Percentiles rank a stretch among this genome's conserved stretches.
Evolutionary conservation across 495 filamentous ascomycete species (phyloP).

Genomic region (Penicillium turbatum): DNA sequence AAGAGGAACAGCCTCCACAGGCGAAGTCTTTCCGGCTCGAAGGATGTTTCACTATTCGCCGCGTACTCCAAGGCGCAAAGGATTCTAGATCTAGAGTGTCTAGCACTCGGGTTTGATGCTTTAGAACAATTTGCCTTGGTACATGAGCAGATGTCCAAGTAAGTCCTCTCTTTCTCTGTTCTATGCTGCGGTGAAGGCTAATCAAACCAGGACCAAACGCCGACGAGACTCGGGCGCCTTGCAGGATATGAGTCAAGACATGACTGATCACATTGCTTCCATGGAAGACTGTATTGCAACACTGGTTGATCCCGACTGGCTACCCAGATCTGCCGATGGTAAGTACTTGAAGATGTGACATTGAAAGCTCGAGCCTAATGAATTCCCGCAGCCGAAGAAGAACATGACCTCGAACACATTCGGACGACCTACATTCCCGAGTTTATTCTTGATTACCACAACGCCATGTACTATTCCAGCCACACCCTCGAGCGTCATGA

Average conservation of each 20-base stretch:
- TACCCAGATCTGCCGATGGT: slow-evolving; percentile 35
- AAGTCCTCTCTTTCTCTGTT: slow-evolving; percentile 14
- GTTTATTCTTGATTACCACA: slow-evolving; percentile 73
- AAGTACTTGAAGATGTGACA: slow-evolving; percentile 14
- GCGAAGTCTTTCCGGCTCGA: slow-evolving; percentile 23
- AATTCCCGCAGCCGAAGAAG: slow-evolving; percentile 34
- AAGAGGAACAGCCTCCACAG: slow-evolving; percentile 24
- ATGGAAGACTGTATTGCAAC: slow-evolving; percentile 1
- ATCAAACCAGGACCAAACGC: slow-evolving; percentile 27
- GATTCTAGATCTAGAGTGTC: slow-evolving; percentile 69
- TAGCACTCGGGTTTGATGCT: slow-evolving; percentile 61
- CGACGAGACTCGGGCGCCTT: slow-evolving; percentile 36
- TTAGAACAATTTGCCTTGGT: slow-evolving; percentile 56
- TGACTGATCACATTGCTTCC: slow-evolving; percentile 18
- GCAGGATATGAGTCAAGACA: slow-evolving; percentile 28
- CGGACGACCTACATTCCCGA: slow-evolving; percentile 76
- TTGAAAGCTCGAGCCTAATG: slow-evolving; percentile 8
- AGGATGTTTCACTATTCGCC: slow-evolving; percentile 2
- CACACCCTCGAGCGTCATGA: slow-evolving; percentile 57
- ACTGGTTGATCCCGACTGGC: slow-evolving; percentile 16
- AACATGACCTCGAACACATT: slow-evolving; percentile 48
- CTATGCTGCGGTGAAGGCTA: slow-evolving; percentile 2
- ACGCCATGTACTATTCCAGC: slow-evolving; percentile 65
- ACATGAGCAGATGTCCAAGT: slow-evolving; percentile 45
- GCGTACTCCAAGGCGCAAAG: slow-evolving; percentile 50